Evolutionary conservation across 169 alveolate species (phyloP).

Genomic region (Babesia ovis): DNA sequence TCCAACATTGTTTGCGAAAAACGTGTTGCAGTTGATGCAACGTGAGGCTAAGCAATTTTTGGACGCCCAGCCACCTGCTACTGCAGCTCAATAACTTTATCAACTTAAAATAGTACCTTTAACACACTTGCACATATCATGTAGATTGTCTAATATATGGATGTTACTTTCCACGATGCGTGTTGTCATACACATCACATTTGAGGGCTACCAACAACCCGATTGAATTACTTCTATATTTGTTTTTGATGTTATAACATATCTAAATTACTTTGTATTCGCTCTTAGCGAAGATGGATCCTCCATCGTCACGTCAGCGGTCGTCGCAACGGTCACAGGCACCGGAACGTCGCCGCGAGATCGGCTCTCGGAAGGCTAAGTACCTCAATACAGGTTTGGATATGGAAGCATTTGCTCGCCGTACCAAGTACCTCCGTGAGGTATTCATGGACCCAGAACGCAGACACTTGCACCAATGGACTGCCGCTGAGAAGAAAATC

Average conservation of each 20-base stretch:
- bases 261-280: not conserved
- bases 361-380: not conserved
- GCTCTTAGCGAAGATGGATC: conserved; percentile 1
- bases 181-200: too few relatives aligned
- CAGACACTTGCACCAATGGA: conserved; percentile 65
- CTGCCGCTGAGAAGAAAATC: conserved; percentile 55
- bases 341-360: conserved; percentile 23
- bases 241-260: too few relatives aligned
- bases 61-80: not conserved
- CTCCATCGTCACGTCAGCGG: conserved; percentile 2
- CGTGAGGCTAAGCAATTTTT: conserved; percentile 71
- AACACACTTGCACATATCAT: too few relatives aligned
- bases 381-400: conserved; percentile 43
- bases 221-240: too few relatives aligned
- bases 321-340: conserved; percentile 15
- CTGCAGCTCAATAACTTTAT: too few relatives aligned
- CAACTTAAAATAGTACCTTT: too few relatives aligned
- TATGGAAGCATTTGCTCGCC: conserved; percentile 47
- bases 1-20: conserved; percentile 78
- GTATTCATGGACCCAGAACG: conserved; percentile 50
- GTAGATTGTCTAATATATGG: too few relatives aligned
- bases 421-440: conserved; percentile 58
- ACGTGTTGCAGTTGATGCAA: conserved; percentile 78
- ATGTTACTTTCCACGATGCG: too few relatives aligned
- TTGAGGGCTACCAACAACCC: too few relatives aligned